phyloP scores from a whole-genome alignment of 2,329 filamentous ascomycete species.

The Aspergillus piperis region DNA sequence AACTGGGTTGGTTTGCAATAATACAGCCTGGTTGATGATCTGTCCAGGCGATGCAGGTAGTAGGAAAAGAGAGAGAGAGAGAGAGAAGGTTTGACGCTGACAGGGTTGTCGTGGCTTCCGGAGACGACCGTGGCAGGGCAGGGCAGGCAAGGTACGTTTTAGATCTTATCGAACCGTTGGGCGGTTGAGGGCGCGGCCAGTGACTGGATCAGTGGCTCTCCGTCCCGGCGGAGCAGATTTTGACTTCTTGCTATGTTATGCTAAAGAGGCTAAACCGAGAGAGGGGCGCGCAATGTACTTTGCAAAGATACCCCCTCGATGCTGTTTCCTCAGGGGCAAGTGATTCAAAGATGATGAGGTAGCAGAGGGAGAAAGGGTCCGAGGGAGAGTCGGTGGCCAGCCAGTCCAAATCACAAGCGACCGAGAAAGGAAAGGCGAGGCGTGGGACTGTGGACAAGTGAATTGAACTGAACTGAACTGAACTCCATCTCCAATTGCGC shows the following conservation, averaged over 20 bases:
- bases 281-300: too few relatives aligned
- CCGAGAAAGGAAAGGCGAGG: neutral
- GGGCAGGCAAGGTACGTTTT: neutral
- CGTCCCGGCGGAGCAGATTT: constrained; percentile 9
- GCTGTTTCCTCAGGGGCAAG: neutral
- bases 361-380: neutral
- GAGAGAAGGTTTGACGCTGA: neutral
- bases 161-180: constrained; percentile 21
- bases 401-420: neutral
- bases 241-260: neutral
- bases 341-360: neutral
- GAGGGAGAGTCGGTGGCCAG: neutral
- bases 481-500: neutral
- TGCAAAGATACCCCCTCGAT: neutral
- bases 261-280: too few relatives aligned
- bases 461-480: neutral
- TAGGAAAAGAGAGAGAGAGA: neutral
- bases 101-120: neutral
- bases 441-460: neutral
- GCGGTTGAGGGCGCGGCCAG: constrained; percentile 13
- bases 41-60: neutral
- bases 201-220: constrained; percentile 7
- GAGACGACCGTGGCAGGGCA: neutral
- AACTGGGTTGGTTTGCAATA: neutral
- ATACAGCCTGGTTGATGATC: neutral